Evolutionary conservation across 306 rosid genomes (phyloP).

Genomic region (Acmispon strigosus): DNA sequence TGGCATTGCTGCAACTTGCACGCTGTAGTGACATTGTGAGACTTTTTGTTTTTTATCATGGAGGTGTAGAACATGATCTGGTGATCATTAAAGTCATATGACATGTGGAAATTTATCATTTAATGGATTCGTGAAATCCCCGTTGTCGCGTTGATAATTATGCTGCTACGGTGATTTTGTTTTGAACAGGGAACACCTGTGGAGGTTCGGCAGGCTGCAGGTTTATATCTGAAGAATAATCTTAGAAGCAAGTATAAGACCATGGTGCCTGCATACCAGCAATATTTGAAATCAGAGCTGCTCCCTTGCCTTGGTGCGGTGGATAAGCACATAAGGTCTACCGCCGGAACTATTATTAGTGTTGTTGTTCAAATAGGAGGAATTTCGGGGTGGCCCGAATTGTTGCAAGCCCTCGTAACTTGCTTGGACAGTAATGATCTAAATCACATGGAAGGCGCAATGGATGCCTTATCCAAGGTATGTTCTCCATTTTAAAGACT

Average conservation of each 20-base stretch:
- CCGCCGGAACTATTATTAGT: slow-evolving; percentile 79
- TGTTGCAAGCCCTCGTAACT: slow-evolving; percentile 86
- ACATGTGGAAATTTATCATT: not conserved
- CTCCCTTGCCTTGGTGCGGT: slow-evolving; percentile 89
- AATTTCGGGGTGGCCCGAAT: slow-evolving; percentile 84
- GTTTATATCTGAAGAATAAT: slow-evolving; percentile 81
- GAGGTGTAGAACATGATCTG: not conserved
- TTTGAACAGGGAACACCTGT: slow-evolving; percentile 67
- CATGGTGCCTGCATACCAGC: slow-evolving; percentile 68
- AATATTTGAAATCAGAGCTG: slow-evolving; percentile 85
- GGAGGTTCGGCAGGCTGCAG: slow-evolving; percentile 97
- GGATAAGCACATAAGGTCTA: slow-evolving; percentile 86
- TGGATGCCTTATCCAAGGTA: slow-evolving; percentile 99
- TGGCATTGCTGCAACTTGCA: no score
- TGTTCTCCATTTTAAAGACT: not conserved
- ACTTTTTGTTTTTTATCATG: not conserved
- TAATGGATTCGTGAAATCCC: not conserved
- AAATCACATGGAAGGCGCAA: slow-evolving; percentile 99
- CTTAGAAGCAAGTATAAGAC: slow-evolving; percentile 54
- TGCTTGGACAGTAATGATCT: slow-evolving; percentile 86
- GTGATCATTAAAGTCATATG: not conserved
- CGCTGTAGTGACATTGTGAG: not conserved
- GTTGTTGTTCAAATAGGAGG: slow-evolving; percentile 85
- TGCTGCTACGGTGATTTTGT: slow-evolving; percentile 16
- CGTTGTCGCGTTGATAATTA: not conserved